Percentiles rank a stretch among this genome's conserved stretches.
Evolutionary conservation across 2,329 filamentous ascomycete genomes (phyloP).

Genomic region (Cryphonectria naterciae): DNA sequence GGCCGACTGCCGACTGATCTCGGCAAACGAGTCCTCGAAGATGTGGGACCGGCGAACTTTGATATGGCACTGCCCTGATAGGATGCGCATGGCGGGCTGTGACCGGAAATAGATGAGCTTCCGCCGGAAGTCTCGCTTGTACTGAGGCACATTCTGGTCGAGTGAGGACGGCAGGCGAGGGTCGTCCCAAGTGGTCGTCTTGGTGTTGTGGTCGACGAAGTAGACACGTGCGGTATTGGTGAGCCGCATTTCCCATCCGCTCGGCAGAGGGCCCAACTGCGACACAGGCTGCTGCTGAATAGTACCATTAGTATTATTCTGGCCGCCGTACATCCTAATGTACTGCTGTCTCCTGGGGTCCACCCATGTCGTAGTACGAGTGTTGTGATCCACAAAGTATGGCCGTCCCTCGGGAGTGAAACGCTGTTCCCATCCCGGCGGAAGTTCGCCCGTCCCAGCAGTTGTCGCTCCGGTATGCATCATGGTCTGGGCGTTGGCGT

Average conservation of each 20-base stretch:
- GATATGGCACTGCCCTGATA: constrained; percentile 96
- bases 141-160: constrained; percentile 97
- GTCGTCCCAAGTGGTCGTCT: constrained; percentile 99
- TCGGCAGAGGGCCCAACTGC: constrained; percentile 90
- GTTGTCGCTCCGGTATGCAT: constrained; percentile 95
- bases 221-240: constrained; percentile 98
- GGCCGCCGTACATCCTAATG: constrained; percentile 93
- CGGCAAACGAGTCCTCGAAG: constrained; percentile 97
- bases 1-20: constrained; percentile 95
- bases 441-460: constrained; percentile 91
- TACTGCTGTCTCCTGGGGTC: constrained; percentile 97
- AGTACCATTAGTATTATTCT: constrained; percentile 80
- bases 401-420: constrained; percentile 92
- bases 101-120: constrained; percentile 99
- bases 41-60: constrained; percentile 97
- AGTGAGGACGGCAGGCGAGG: constrained; percentile 92
- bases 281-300: constrained; percentile 98
- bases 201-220: constrained; percentile 99
- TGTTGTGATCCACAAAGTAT: constrained; percentile 99
- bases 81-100: constrained; percentile 91
- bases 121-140: constrained; percentile 97
- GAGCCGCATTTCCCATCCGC: constrained; percentile 99
- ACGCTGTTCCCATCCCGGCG: constrained; percentile 93
- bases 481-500: constrained; percentile 72
- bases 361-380: constrained; percentile 96